Conservation (phyloP, 345 rosid species). For the Pelargonium nanum region DNA sequence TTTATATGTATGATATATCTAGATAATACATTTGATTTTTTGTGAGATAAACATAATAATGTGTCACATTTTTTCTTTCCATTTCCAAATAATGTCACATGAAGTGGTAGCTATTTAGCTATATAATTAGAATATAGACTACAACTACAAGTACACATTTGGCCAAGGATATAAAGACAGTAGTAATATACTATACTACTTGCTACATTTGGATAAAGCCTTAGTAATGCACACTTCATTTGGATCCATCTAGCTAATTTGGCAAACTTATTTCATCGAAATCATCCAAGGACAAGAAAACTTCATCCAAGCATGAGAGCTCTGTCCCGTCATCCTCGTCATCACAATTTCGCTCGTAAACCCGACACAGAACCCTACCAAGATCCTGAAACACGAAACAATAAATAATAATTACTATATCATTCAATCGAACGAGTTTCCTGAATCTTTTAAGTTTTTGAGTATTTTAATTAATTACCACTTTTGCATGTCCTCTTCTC, state of each 20-base stretch:
- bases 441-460: not conserved
- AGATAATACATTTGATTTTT: too few relatives aligned
- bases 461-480: slow-evolving; percentile 17
- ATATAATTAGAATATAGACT: too few relatives aligned
- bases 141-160: too few relatives aligned
- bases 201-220: slow-evolving; percentile 15
- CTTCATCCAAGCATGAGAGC: slow-evolving; percentile 91
- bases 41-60: too few relatives aligned
- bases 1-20: too few relatives aligned
- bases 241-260: slow-evolving; percentile 11
- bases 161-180: too few relatives aligned
- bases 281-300: slow-evolving; percentile 83
- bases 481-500: slow-evolving; percentile 31
- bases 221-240: not conserved
- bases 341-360: slow-evolving; percentile 44
- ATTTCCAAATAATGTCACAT: too few relatives aligned
- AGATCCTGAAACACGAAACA: slow-evolving; percentile 38
- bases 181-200: too few relatives aligned
- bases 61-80: too few relatives aligned
- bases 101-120: too few relatives aligned
- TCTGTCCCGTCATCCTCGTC: slow-evolving; percentile 46
- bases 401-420: not conserved
- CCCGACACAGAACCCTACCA: slow-evolving; percentile 88
- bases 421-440: not conserved
- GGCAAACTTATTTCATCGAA: slow-evolving; percentile 88